Conservation (phyloP, 805 yeast species). For the Dipodascopsis uninucleata region DNA sequence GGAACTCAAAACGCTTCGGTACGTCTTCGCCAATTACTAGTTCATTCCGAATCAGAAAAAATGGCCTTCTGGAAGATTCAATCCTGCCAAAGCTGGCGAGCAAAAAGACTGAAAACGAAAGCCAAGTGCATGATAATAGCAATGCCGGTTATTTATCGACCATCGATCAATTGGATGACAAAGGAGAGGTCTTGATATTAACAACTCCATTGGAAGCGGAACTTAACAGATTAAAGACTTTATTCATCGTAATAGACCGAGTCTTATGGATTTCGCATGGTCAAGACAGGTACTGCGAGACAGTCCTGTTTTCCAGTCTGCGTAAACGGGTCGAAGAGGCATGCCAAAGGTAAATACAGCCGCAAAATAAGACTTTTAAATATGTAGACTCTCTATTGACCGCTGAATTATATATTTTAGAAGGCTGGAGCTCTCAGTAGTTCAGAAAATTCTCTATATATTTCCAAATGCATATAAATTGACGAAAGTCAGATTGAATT, state of each 20-base stretch:
- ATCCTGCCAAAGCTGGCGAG: neutral
- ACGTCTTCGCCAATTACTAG: neutral
- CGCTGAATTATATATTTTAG: too few species aligned
- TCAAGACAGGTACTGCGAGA: neutral
- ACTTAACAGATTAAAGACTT: neutral
- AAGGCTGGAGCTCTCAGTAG: neutral
- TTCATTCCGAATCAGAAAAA: neutral
- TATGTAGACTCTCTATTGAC: neutral
- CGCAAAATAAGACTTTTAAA: neutral
- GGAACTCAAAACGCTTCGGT: too few species aligned
- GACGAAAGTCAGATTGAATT: neutral
- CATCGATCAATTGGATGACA: neutral
- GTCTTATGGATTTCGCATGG: slow-evolving; percentile 2
- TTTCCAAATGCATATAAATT: slow-evolving; percentile 1
- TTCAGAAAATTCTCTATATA: slow-evolving; percentile 1
- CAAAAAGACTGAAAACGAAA: too few species aligned
- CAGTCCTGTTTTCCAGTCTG: slow-evolving; percentile 1
- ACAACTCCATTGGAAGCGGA: neutral
- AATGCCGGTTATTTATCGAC: neutral
- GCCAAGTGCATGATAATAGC: too few species aligned
- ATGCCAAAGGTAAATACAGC: slow-evolving; percentile 1
- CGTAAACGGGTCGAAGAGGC: slow-evolving; percentile 1
- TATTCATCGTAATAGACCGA: slow-evolving; percentile 1
- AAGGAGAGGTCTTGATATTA: neutral
- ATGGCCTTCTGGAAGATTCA: neutral